These are phyloP conservation scores for Sanghuangporus weigelae DNA, from an alignment of 1,284 basidiomycete species.

Conservation along the genomic window DNA sequence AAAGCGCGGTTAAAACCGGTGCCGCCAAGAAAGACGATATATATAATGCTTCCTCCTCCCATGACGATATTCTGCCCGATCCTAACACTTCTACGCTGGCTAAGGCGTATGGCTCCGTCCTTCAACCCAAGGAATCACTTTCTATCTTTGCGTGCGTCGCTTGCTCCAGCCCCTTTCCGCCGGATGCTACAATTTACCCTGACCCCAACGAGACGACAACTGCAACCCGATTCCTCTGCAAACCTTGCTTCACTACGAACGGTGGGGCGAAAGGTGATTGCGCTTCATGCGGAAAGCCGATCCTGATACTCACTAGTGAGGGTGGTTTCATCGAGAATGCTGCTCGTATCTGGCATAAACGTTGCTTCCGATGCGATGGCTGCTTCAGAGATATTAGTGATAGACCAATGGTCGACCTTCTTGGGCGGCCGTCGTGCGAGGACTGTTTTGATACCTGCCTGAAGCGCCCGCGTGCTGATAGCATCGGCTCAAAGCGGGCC, in stretches of 20 bases:
- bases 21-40: constrained; percentile 35
- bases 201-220: constrained; percentile 46
- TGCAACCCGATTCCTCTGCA: constrained; percentile 57
- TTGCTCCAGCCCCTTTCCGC: constrained; percentile 62
- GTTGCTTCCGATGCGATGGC: constrained; percentile 67
- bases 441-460: constrained; percentile 74
- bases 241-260: constrained; percentile 59
- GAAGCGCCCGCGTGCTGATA: constrained; percentile 38
- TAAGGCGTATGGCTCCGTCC: constrained; percentile 76
- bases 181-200: constrained; percentile 79
- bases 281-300: constrained; percentile 56
- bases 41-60: constrained; percentile 33
- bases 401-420: constrained; percentile 72
- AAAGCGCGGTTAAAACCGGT: constrained; percentile 50
- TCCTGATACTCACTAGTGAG: constrained; percentile 68
- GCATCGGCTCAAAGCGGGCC: constrained; percentile 24
- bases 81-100: constrained; percentile 58
- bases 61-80: constrained; percentile 55
- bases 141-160: constrained; percentile 58
- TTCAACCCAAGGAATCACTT: constrained; percentile 72
- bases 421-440: constrained; percentile 69
- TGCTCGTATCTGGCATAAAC: constrained; percentile 70
- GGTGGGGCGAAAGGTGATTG: constrained; percentile 75
- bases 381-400: constrained; percentile 69
- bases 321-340: constrained; percentile 69